A percentile compares a stretch with the other conserved stretches of the same genome.
phyloP scores from a whole-genome alignment of 2,329 filamentous ascomycete genomes.

The Venturiaceae sp. region DNA sequence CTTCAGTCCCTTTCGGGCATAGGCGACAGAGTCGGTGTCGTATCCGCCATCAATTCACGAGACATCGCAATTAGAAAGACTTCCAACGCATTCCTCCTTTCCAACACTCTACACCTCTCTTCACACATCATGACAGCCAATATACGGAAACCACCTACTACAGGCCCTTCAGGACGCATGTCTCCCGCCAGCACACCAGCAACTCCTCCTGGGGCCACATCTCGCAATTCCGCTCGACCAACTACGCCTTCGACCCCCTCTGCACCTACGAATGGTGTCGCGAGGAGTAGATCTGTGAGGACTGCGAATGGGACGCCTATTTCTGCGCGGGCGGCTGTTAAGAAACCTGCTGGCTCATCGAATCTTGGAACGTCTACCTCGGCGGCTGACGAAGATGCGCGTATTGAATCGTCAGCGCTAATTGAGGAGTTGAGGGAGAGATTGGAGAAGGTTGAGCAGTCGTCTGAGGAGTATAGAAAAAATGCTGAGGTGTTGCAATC shows the following conservation, averaged over 20 bases:
- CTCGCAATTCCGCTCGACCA: conserved; percentile 20
- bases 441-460: conserved; percentile 67
- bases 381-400: conserved; percentile 49
- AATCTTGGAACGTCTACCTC: conserved; percentile 20
- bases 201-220: conserved; percentile 22
- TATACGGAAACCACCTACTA: conserved; percentile 21
- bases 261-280: conserved; percentile 16
- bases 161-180: conserved; percentile 20
- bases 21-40: background rate
- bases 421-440: conserved; percentile 80
- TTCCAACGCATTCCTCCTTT: background rate
- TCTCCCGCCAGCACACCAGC: conserved; percentile 16
- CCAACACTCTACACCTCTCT: background rate
- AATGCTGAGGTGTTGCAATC: conserved; percentile 78
- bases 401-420: conserved; percentile 67
- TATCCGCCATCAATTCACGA: background rate
- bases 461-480: conserved; percentile 71
- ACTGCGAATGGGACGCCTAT: conserved; percentile 22
- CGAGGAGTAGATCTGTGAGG: conserved; percentile 21
- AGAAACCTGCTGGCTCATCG: conserved; percentile 18
- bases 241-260: conserved; percentile 16
- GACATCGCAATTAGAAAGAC: background rate
- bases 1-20: background rate
- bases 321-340: conserved; percentile 27
- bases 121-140: background rate